Evolutionary conservation across 179 eudicot species (phyloP).

Genomic region (Sideroxylon spinosum): DNA sequence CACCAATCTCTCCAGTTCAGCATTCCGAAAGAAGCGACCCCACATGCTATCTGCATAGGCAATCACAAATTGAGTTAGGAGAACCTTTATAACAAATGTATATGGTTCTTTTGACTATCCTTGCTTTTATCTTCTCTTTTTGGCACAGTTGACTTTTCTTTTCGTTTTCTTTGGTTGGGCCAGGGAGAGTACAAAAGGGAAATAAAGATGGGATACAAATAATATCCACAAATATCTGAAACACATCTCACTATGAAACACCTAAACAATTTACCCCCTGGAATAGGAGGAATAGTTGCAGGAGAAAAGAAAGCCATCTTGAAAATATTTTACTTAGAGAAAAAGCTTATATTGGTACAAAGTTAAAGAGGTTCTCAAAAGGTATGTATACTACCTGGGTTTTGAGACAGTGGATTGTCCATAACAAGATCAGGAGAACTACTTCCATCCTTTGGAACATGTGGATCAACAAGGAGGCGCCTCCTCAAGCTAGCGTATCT

Average conservation of each 20-base stretch:
- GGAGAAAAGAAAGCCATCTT: neutral
- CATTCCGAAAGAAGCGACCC: constrained; percentile 91
- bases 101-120: neutral
- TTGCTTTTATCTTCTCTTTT: neutral
- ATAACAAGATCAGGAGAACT: constrained; percentile 58
- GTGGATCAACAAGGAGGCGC: constrained; percentile 71
- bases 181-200: too few species aligned
- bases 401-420: constrained; percentile 91
- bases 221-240: neutral
- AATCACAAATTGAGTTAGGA: neutral
- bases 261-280: neutral
- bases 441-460: constrained; percentile 51
- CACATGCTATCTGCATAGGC: constrained; percentile 79
- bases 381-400: constrained; percentile 54
- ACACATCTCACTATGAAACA: neutral
- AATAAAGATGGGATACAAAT: neutral
- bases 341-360: neutral
- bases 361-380: neutral
- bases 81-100: neutral
- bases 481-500: constrained; percentile 87
- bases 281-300: constrained; percentile 1
- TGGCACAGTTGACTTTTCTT: neutral
- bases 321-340: neutral
- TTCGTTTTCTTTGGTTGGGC: neutral
- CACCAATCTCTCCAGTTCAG: constrained; percentile 89